Evolutionary conservation across 805 yeast species (phyloP).

Genomic region (Cyberlindnera subsufficiens): DNA sequence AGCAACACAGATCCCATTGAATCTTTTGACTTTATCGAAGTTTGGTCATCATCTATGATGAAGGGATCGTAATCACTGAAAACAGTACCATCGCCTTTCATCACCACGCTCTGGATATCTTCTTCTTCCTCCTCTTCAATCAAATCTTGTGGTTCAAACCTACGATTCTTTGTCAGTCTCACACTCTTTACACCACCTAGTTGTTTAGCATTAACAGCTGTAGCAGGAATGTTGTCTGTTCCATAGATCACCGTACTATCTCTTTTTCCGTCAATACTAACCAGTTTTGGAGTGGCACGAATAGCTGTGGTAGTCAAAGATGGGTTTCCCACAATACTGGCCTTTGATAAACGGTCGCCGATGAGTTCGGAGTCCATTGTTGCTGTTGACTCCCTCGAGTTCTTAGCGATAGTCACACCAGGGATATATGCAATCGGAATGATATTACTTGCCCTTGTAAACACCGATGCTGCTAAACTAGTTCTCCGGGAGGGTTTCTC

Average conservation of each 20-base stretch:
- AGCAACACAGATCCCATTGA: constrained; percentile 21
- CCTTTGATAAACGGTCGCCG: constrained; percentile 33
- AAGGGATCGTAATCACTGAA: constrained; percentile 21
- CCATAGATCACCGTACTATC: not conserved
- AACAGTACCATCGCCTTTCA: constrained; percentile 3
- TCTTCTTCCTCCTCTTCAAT: constrained; percentile 16
- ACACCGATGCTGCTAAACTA: constrained; percentile 52
- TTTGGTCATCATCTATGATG: constrained; percentile 16
- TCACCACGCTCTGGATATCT: constrained; percentile 5
- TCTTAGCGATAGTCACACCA: constrained; percentile 60
- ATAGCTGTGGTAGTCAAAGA: constrained; percentile 59
- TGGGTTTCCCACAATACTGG: constrained; percentile 38
- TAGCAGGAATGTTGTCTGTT: constrained; percentile 16
- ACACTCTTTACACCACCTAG: constrained; percentile 22
- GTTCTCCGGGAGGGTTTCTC: constrained; percentile 23
- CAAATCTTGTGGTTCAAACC: constrained; percentile 8
- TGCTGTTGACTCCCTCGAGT: constrained; percentile 27
- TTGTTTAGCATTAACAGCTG: constrained; percentile 20
- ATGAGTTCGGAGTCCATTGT: constrained; percentile 18
- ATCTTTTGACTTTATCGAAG: constrained; percentile 5
- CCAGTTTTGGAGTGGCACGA: constrained; percentile 66
- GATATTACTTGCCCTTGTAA: constrained; percentile 80
- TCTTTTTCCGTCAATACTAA: constrained; percentile 32
- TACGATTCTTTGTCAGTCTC: constrained; percentile 11
- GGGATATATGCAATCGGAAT: constrained; percentile 92